A percentile compares a stretch with the other conserved stretches of the same genome.
Evolutionary conservation across 768 basidiomycete species (phyloP).

Genomic region (Phaffia australis): DNA sequence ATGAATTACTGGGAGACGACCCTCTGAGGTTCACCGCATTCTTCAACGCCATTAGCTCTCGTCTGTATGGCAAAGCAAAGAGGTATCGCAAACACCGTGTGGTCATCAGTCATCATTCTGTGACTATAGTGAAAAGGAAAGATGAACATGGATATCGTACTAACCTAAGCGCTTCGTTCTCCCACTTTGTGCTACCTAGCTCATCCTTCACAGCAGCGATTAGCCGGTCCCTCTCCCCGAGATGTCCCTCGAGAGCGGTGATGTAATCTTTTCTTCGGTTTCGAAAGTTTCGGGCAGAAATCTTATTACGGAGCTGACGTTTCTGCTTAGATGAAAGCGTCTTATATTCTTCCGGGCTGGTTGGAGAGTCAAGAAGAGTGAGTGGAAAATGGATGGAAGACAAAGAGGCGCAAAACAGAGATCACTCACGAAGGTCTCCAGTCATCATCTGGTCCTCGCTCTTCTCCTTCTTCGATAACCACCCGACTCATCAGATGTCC

Average conservation of each 20-base stretch:
- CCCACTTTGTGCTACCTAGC: constrained; percentile 62
- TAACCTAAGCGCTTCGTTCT: constrained; percentile 61
- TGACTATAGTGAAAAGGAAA: constrained; percentile 34
- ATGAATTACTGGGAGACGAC: constrained; percentile 17
- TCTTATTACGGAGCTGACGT: constrained; percentile 91
- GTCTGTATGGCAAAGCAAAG: constrained; percentile 29
- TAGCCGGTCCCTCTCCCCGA: constrained; percentile 80
- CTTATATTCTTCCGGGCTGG: constrained; percentile 80
- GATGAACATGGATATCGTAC: constrained; percentile 6
- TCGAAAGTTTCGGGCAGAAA: constrained; percentile 88
- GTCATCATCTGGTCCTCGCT: constrained; percentile 19
- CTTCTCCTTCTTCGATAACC: constrained; percentile 17
- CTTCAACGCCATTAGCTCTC: constrained; percentile 40
- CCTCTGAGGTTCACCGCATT: constrained; percentile 32
- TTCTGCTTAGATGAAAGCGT: constrained; percentile 95
- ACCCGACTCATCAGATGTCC: constrained; percentile 12
- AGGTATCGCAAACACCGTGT: constrained; percentile 38
- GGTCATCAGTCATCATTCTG: constrained; percentile 62
- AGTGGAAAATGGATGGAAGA: neutral
- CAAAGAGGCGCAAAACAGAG: neutral
- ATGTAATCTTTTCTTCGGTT: constrained; percentile 95
- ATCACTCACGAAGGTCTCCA: constrained; percentile 21
- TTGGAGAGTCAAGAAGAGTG: too few relatives aligned
- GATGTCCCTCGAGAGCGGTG: constrained; percentile 80
- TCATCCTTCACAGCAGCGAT: constrained; percentile 78